Evolutionary conservation across 768 basidiomycete genomes (phyloP), one percentile per base, ranked within the genome.

Genomic region (Suillus decipiens): DNA sequence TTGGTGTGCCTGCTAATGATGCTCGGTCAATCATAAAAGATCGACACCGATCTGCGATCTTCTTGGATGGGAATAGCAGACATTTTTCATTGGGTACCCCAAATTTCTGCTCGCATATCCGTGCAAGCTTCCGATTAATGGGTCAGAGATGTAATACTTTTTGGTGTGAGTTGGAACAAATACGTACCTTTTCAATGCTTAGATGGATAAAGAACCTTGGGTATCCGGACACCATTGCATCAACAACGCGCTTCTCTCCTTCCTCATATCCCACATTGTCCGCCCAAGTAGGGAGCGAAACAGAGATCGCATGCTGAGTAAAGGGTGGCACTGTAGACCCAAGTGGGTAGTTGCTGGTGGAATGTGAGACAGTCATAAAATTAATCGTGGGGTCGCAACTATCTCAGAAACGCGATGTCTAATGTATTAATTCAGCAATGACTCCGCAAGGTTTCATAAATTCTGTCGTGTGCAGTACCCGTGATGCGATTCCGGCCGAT

Each of bases 211-310:
- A 97, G 77, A 99, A 99, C 59, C 96, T 80, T 0, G 96, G 96
- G 72, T 99, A 99, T 5, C 96, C 96, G 4, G 88, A 84, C 47
- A 91, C 85, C 95, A 96, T 93, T 7, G 77, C 79, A 62, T 90
- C 84, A 1, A 91, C 71, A 6, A 98, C 87, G 42, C 95, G 81
- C 68, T 89, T 85, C 10, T 91, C 88, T 19, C 93, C 93, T 69
- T 94, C 90, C 75, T 98, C 96, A 69, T 98, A 98, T 14, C 81
- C 95, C 22, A 98, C 86, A 69, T 90, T 93, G 75, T 98, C 96
- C 37, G 79, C 78, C 96, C 96, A 98, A 36, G 86, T 95, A 0
- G 96, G 96, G 1, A 98, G 82, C 9, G 93, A 95, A n/a, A 96
- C 94, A 2, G 94, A 96, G 66, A 96, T 93, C 14, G 95, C 96